These are phyloP conservation scores for Trifolium pratense DNA, from an alignment of 306 rosid genomes.

Conservation along the genomic window DNA sequence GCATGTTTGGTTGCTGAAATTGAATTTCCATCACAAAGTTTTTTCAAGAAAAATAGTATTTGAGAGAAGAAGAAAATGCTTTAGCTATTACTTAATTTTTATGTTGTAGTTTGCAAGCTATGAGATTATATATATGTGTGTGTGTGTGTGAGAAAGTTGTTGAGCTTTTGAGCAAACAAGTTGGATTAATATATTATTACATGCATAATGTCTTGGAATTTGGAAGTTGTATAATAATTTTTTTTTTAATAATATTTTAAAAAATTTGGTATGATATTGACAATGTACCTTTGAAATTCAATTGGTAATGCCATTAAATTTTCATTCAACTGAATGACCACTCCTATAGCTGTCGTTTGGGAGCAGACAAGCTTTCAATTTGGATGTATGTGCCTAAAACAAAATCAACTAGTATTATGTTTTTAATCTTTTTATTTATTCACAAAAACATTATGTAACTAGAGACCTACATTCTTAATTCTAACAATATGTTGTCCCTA, in stretches of 20 bases:
- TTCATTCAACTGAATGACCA: constrained; percentile 28
- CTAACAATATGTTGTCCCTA: constrained; percentile 1
- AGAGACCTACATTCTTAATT: neutral
- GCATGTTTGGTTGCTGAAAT: constrained; percentile 58
- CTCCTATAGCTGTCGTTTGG: constrained; percentile 38
- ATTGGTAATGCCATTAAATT: constrained; percentile 13
- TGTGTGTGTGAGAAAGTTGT: constrained; percentile 40
- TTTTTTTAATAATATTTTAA: constrained; percentile 3
- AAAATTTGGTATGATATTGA: constrained; percentile 38
- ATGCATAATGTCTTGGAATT: constrained; percentile 23
- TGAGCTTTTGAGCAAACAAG: constrained; percentile 46
- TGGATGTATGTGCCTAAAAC: constrained; percentile 30
- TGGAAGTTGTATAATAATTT: constrained; percentile 16
- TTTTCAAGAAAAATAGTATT: constrained; percentile 28
- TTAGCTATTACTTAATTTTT: constrained; percentile 38
- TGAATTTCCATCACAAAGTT: constrained; percentile 66
- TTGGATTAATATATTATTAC: constrained; percentile 43
- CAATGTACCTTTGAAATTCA: constrained; percentile 44
- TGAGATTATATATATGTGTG: constrained; percentile 38
- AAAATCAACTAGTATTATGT: constrained; percentile 25
- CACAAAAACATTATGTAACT: neutral
- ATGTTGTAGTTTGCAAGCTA: constrained; percentile 43
- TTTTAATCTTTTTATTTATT: neutral
- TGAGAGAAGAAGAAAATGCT: constrained; percentile 6
- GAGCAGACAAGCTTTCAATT: constrained; percentile 39